Conservation (phyloP, 208 protist genomes). For the Trypanosoma vivax region DNA sequence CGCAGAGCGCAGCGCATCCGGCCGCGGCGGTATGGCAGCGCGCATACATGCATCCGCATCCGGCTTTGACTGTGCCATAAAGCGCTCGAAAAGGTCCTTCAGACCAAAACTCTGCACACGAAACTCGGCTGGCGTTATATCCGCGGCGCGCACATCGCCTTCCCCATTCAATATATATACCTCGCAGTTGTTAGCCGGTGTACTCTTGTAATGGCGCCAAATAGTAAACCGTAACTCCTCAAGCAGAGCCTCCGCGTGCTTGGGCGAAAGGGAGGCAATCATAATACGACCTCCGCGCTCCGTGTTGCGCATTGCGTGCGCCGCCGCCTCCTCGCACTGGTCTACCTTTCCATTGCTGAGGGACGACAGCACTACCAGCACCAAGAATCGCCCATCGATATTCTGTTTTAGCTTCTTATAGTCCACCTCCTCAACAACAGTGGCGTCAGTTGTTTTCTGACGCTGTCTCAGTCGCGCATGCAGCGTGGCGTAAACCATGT, state of each 20-base stretch:
- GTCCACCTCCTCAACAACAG: too few relatives aligned
- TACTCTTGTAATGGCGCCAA: slow-evolving; percentile 1
- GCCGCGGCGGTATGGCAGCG: not conserved
- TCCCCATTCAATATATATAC: slow-evolving; percentile 17
- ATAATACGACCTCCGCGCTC: not conserved
- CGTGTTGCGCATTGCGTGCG: not conserved
- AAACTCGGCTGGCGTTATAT: too few relatives aligned
- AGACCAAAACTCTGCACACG: too few relatives aligned
- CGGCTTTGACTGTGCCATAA: too few relatives aligned
- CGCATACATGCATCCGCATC: too few relatives aligned
- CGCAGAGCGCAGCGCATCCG: not conserved
- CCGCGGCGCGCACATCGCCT: slow-evolving; percentile 3
- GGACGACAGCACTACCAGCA: slow-evolving; percentile 1
- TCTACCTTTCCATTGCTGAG: not conserved
- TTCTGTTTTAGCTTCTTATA: not conserved
- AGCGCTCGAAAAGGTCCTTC: too few relatives aligned
- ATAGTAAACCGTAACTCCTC: slow-evolving; percentile 15
- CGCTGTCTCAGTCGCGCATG: not conserved
- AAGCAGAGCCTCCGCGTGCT: slow-evolving; percentile 2
- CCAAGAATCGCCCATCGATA: slow-evolving; percentile 6
- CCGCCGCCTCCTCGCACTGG: not conserved
- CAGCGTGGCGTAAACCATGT: not conserved
- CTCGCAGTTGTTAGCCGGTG: slow-evolving; percentile 2
- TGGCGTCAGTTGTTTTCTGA: not conserved
- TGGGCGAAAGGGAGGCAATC: not conserved